Evolutionary conservation across 75 land plant genomes (phyloP), one percentile per base, ranked within the genome.

Genomic region (Isoetes taiwanensis): DNA sequence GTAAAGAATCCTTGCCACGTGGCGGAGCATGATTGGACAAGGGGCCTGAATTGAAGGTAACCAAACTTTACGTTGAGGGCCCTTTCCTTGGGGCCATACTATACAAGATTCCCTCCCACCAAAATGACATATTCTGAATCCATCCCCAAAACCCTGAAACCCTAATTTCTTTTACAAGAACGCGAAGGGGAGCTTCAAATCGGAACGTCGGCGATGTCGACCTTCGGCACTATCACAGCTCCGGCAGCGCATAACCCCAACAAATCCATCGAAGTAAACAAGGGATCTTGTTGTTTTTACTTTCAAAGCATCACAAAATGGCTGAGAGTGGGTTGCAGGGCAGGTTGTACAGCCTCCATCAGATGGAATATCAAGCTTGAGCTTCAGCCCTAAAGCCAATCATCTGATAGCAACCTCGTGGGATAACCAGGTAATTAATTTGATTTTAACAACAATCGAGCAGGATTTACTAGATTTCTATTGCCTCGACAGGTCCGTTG

Each of bases 371-470:
- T 80, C 83, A 27, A 76, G 85, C 55, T 72, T 82, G 2, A 62
- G 68, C 52, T 82, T 79, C 59, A 79, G 85, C 63, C 79, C 79
- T 14, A 82, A 79, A 57, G 79, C 68, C 0, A 82, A 82, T 54
- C 71, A 75, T 30, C 59, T 82, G 8, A 77, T 82, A n/a, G 83
- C 80, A 2, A 76, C 80, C 4, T 79, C 85, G 24, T 79, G 85
- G 83, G 85, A 82, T 56, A 82, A 82, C 57, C 77, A 82, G 79
- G 85, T 82, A 46, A 46, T 4, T 46, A 23, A 6, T 46, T 46
- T 4, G 23, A 17, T 46, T 46, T 17, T 17, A 46, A 46, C n/a
- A 6, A n/a, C n/a, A 6, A 46, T 16, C 23, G 23, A 17, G 14
- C 16, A 6, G 4, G 17, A 6, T 46, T 46, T 46, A 46, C 17